phyloP scores from a whole-genome alignment of 345 rosid genomes.

The Lepidium sativum region DNA sequence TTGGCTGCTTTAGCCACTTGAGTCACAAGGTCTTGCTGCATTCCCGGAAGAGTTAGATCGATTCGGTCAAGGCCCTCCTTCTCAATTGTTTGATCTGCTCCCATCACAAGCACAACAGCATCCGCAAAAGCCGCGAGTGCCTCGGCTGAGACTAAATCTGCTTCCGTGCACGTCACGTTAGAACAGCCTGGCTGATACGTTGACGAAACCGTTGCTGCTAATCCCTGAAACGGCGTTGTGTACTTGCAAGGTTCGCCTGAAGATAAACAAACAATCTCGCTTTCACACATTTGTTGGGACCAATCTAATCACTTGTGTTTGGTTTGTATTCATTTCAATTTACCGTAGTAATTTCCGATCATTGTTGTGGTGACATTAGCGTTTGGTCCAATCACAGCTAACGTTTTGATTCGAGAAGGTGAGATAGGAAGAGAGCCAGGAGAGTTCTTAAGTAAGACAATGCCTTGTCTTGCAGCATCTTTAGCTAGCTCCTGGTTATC shows the following conservation, averaged over 20 bases:
- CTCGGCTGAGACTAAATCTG: slow-evolving; percentile 38
- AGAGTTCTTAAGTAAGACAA: slow-evolving; percentile 66
- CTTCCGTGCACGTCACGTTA: slow-evolving; percentile 35
- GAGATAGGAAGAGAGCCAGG: slow-evolving; percentile 53
- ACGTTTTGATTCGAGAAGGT: slow-evolving; percentile 34
- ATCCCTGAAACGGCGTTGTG: slow-evolving; percentile 53
- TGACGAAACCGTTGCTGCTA: slow-evolving; percentile 38
- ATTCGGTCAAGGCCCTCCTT: background rate
- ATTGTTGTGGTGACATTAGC: slow-evolving; percentile 57
- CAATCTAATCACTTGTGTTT: too few species aligned
- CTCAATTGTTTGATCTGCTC: slow-evolving; percentile 49
- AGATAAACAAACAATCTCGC: background rate
- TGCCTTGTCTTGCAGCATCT: slow-evolving; percentile 80
- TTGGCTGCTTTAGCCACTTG: slow-evolving; percentile 51
- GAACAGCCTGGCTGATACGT: slow-evolving; percentile 35
- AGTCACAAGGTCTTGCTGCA: slow-evolving; percentile 46
- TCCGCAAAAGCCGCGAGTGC: slow-evolving; percentile 42
- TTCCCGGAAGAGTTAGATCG: slow-evolving; percentile 50
- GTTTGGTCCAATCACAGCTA: slow-evolving; percentile 79
- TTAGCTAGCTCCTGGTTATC: slow-evolving; percentile 56
- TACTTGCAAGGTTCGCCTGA: slow-evolving; percentile 68
- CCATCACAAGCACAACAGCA: slow-evolving; percentile 61
- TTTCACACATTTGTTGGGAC: too few species aligned
- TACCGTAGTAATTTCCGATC: slow-evolving; percentile 75
- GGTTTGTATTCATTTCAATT: too few species aligned